Conservation (phyloP, 106 monocot genomes). For the Dioscorea alata region DNA sequence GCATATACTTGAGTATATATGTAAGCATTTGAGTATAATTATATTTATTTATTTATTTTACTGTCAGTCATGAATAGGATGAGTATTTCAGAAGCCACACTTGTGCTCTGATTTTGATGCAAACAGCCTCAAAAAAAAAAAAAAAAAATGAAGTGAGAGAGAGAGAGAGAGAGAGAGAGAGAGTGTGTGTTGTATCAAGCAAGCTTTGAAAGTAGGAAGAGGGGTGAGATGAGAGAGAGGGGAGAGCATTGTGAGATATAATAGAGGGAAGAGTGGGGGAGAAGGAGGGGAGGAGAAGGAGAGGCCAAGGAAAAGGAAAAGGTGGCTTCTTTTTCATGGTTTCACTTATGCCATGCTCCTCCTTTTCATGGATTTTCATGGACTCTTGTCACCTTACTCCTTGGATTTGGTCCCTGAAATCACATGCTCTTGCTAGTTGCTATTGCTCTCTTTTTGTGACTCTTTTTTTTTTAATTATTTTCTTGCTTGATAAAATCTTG, state of each 20-base stretch:
- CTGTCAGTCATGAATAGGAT: conserved; percentile 31
- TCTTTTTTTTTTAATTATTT: too few relatives aligned
- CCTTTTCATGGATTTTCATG: conserved; percentile 1
- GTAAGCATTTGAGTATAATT: background rate
- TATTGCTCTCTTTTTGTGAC: background rate
- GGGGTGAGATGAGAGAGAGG: background rate
- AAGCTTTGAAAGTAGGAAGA: background rate
- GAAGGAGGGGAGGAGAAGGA: background rate
- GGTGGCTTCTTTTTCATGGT: conserved; percentile 11
- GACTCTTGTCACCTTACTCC: background rate
- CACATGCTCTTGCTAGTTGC: background rate
- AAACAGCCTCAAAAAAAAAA: conserved; percentile 25
- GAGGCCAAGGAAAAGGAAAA: background rate
- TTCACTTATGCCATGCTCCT: background rate
- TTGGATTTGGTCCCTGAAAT: background rate
- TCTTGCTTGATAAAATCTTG: background rate
- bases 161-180: conserved; percentile 5
- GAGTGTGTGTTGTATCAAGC: background rate
- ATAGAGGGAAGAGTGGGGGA: background rate
- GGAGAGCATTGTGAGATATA: background rate
- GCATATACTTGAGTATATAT: too few relatives aligned
- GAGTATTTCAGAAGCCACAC: conserved; percentile 63
- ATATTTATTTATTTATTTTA: background rate
- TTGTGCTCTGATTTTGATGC: conserved; percentile 64
- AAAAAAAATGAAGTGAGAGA: conserved; percentile 6